These are phyloP conservation scores for Aspergillus sojae DNA, from an alignment of 2,329 filamentous ascomycete species.

Conservation along the genomic window DNA sequence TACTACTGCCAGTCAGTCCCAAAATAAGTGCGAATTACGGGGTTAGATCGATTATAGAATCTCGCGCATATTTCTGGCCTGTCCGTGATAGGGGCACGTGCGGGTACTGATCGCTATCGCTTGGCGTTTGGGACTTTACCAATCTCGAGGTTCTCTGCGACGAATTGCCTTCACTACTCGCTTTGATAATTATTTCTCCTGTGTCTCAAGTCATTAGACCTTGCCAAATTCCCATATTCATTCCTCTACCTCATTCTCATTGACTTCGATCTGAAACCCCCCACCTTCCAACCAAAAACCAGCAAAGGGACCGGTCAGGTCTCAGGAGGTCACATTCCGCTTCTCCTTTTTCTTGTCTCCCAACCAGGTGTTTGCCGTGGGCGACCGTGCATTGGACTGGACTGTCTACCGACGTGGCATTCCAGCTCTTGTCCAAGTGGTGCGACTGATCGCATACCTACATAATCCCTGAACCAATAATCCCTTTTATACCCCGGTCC, in stretches of 20 bases:
- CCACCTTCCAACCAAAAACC: neutral
- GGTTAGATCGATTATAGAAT: neutral
- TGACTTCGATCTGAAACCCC: neutral
- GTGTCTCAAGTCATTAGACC: neutral
- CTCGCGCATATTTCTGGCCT: slow-evolving; percentile 7
- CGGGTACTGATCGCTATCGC: slow-evolving; percentile 18
- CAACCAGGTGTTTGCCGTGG: slow-evolving; percentile 15
- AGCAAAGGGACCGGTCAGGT: neutral
- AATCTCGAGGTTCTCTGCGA: neutral
- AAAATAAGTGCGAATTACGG: neutral
- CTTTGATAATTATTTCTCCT: slow-evolving; percentile 3
- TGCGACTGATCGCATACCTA: slow-evolving; percentile 21
- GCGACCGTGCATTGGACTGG: slow-evolving; percentile 24
- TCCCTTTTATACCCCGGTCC: slow-evolving; percentile 18
- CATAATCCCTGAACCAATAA: slow-evolving; percentile 22
- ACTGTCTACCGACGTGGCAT: slow-evolving; percentile 35
- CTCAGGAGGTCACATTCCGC: slow-evolving; percentile 8
- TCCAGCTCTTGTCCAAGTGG: slow-evolving; percentile 29
- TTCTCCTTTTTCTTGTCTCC: slow-evolving; percentile 21
- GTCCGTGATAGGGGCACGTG: slow-evolving; percentile 21
- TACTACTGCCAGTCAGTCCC: neutral
- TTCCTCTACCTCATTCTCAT: neutral
- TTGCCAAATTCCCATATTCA: neutral
- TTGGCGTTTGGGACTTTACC: slow-evolving; percentile 16
- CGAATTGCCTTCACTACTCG: neutral